These are phyloP conservation scores for Phytophthora tentaculata DNA, from an alignment of 352 stramenopile species.

Conservation along the genomic window DNA sequence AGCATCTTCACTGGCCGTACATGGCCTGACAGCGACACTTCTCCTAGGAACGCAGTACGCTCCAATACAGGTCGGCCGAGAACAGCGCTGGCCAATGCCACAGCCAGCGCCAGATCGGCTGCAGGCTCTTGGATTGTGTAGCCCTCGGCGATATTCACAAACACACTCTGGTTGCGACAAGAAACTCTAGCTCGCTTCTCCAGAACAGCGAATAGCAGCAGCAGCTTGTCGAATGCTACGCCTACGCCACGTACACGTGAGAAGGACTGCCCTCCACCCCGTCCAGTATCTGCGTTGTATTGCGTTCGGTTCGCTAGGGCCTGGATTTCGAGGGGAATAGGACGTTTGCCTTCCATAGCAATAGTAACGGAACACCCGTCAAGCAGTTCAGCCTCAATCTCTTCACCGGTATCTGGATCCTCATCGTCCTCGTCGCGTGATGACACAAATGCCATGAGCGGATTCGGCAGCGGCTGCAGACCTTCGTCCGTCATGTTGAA, in stretches of 20 bases:
- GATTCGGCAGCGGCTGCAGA: constrained; percentile 79
- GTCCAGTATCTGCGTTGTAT: constrained; percentile 38
- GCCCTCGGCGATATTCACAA: constrained; percentile 87
- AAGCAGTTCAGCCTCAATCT: constrained; percentile 34
- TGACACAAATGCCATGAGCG: constrained; percentile 83
- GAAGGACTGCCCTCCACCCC: constrained; percentile 40
- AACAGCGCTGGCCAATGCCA: constrained; percentile 77
- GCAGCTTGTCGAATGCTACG: constrained; percentile 90
- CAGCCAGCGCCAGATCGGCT: constrained; percentile 76
- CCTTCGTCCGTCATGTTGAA: constrained; percentile 94
- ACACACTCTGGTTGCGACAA: constrained; percentile 81
- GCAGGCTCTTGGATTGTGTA: constrained; percentile 86
- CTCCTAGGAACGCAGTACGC: constrained; percentile 74
- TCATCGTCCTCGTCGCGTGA: constrained; percentile 36
- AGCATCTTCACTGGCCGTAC: constrained; percentile 86
- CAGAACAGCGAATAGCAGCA: constrained; percentile 96
- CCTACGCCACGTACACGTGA: constrained; percentile 78
- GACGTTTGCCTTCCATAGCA: constrained; percentile 93
- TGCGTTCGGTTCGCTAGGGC: constrained; percentile 85
- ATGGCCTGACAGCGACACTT: constrained; percentile 81
- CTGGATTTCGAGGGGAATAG: constrained; percentile 96
- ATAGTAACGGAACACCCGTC: constrained; percentile 92
- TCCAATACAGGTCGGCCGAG: constrained; percentile 59
- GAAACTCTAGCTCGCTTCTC: constrained; percentile 90
- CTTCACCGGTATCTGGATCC: constrained; percentile 32